These are phyloP conservation scores for Monilinia fructicola DNA, from an alignment of 2,329 filamentous ascomycete genomes.

Conservation along the genomic window DNA sequence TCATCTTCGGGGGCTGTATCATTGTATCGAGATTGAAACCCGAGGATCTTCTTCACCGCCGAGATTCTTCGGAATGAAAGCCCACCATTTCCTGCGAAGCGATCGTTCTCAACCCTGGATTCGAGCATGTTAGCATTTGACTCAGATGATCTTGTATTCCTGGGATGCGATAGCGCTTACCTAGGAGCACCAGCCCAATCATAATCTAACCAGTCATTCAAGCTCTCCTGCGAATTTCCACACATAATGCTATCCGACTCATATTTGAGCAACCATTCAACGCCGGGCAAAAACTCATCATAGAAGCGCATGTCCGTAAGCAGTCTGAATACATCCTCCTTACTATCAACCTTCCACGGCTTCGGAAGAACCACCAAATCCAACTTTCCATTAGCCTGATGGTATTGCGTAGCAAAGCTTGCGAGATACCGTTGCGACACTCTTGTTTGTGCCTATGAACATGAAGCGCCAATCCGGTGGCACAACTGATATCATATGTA, in stretches of 20 bases:
- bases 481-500: conserved; percentile 58
- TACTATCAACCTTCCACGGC: conserved; percentile 35
- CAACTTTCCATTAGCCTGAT: conserved; percentile 50
- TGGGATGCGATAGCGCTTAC: conserved; percentile 37
- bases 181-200: conserved; percentile 45
- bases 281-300: conserved; percentile 46
- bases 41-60: conserved; percentile 49
- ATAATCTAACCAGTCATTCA: conserved; percentile 39
- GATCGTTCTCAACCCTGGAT: conserved; percentile 6
- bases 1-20: conserved; percentile 54
- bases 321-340: conserved; percentile 54
- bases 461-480: conserved; percentile 58
- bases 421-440: conserved; percentile 47
- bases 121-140: not conserved
- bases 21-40: conserved; percentile 52
- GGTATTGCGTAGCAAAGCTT: conserved; percentile 50
- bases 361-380: conserved; percentile 26
- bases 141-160: conserved; percentile 24
- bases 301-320: conserved; percentile 56
- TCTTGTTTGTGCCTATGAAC: conserved; percentile 51
- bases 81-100: conserved; percentile 54
- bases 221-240: conserved; percentile 50
- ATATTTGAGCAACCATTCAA: conserved; percentile 57
- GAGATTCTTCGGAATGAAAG: conserved; percentile 55
- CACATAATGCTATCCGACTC: conserved; percentile 58